These are phyloP conservation scores for Neovahlkampfia damariscottae DNA, from an alignment of 78 protist species.

Conservation along the genomic window DNA sequence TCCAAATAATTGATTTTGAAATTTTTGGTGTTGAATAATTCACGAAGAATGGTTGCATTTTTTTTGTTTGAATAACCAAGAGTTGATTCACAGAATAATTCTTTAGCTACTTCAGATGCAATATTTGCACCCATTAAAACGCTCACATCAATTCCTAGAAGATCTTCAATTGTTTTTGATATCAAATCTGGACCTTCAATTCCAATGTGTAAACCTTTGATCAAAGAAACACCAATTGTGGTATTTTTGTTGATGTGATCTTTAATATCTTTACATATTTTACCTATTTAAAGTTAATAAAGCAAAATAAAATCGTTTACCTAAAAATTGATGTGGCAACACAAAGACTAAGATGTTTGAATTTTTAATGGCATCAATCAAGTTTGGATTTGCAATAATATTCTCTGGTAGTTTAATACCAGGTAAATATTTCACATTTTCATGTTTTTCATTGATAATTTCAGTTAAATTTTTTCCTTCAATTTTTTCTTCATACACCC, in stretches of 20 bases:
- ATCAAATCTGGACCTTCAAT: constrained; percentile 21
- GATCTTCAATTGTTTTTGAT: constrained; percentile 25
- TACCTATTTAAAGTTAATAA: not conserved
- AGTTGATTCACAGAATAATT: constrained; percentile 47
- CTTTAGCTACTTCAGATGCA: constrained; percentile 53
- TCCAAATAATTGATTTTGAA: constrained; percentile 28
- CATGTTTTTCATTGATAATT: constrained; percentile 37
- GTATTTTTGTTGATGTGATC: not conserved
- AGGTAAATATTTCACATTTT: constrained; percentile 50
- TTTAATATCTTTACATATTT: constrained; percentile 14
- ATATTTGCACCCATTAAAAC: constrained; percentile 65
- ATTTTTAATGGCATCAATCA: constrained; percentile 16
- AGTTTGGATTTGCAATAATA: constrained; percentile 28
- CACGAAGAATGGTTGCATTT: too few relatives aligned
- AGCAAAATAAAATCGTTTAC: not conserved
- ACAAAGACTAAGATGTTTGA: constrained; percentile 43
- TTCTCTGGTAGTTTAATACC: constrained; percentile 38
- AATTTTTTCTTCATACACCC: constrained; percentile 48
- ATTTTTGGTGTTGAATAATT: constrained; percentile 20
- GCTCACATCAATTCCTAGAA: constrained; percentile 1
- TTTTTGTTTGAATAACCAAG: too few relatives aligned
- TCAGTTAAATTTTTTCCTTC: constrained; percentile 43
- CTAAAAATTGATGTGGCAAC: constrained; percentile 31
- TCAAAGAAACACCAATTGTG: constrained; percentile 47
- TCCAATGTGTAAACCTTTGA: constrained; percentile 32